phyloP scores from a whole-genome alignment of 371 early-diverging fungal species.

The Lichtheimia ramosa region DNA sequence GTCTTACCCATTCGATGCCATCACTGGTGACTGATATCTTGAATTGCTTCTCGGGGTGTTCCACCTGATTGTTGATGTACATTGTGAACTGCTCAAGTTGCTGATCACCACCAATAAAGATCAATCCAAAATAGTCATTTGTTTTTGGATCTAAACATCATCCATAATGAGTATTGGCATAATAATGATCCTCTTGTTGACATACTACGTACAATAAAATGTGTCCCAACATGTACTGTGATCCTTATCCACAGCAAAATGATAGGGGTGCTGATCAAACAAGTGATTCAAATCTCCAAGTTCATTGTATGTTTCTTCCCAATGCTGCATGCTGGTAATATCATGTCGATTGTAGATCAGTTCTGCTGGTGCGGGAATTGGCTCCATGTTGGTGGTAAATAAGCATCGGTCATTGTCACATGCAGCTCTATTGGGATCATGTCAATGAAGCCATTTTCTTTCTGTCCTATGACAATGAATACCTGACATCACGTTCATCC shows the following conservation, averaged over 20 bases:
- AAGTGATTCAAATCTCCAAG: conserved; percentile 18
- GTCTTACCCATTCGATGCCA: conserved; percentile 25
- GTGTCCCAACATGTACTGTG: conserved; percentile 59
- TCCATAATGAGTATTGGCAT: background rate
- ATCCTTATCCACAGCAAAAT: conserved; percentile 54
- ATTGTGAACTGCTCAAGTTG: conserved; percentile 22
- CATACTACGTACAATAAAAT: conserved; percentile 28
- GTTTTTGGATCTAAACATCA: conserved; percentile 16
- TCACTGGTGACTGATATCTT: conserved; percentile 25
- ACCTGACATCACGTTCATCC: conserved; percentile 50
- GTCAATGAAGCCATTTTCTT: background rate
- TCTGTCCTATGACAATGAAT: background rate
- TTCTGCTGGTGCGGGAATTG: conserved; percentile 41
- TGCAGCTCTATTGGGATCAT: conserved; percentile 28
- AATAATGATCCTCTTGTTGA: background rate
- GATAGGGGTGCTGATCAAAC: conserved; percentile 52
- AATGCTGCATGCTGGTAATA: conserved; percentile 31
- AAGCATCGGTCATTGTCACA: conserved; percentile 60
- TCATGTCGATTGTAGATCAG: conserved; percentile 31
- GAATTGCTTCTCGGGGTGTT: conserved; percentile 19
- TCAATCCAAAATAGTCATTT: conserved; percentile 49
- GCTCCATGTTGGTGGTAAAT: conserved; percentile 56
- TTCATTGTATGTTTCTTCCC: conserved; percentile 27
- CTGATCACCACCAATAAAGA: conserved; percentile 35
- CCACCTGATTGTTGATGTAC: conserved; percentile 22